Base-by-base conservation (phyloP, 169 alveolate genomes). In the Cryptosporidium sp. region DNA sequence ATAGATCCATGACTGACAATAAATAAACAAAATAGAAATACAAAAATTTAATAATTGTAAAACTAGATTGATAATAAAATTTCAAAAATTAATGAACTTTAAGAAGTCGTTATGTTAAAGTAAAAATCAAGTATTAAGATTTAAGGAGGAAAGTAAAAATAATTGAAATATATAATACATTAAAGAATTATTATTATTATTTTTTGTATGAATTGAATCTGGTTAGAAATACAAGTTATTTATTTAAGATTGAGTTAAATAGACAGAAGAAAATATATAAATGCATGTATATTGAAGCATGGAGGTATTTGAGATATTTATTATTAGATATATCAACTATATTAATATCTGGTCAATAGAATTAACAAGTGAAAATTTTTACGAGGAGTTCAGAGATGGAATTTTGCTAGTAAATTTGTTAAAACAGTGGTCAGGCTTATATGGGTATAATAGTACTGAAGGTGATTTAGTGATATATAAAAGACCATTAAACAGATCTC, bases 321-420 rank as follows among this genome's bases (percentile, higher is more conserved):
- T 80, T 18, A 80, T 61, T 62, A 59, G 89, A 23, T 80, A 80
- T 65, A 65, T 80, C 26, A 80, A 80, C 45, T 80, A 80, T 41
- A 41, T 62, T 26, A 80, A 80, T 80, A 80, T 80, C 10, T 80
- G 89, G 89, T 80, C 89, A 41, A 39, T 59, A 16, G 80, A 80
- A 43, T 39, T 80, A 43, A 80, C 45, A 21, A 80, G 21, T 12
- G 68, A 62, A 10, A 80, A 80, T 37, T 65, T 80, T 62, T 80
- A 80, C 37, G 68, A 65, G 14, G 89, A 80, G 18, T 62, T 80
- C 41, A 62, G 80, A 26, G 89, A 80, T 80, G 89, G 89, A 62
- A 62, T 80, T 26, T 45, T 80, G 18, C 33, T 80, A 12, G 71
- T 45, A 14, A 41, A 35, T 10, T 65, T 80, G 62, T 43, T 80